Percentiles rank a stretch among this genome's conserved stretches.
phyloP scores from a whole-genome alignment of 75 land plant genomes.

The Pinus tabuliformis region DNA sequence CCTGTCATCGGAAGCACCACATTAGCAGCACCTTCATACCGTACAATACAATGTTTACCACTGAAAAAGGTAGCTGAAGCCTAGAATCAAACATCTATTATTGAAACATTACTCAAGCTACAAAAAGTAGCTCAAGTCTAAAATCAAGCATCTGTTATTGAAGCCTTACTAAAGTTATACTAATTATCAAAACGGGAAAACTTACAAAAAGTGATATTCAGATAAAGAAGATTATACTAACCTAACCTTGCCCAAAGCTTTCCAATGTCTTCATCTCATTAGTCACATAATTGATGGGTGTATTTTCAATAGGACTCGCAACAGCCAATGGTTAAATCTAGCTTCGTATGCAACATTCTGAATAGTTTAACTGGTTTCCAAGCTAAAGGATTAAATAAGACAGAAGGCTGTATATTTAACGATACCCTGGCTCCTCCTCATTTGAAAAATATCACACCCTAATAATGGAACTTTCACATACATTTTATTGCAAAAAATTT shows the following conservation, averaged over 20 bases:
- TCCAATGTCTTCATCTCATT: conserved; percentile 82
- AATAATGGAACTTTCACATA: conserved; percentile 26
- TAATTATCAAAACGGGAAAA: background rate
- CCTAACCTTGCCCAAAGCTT: conserved; percentile 60
- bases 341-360: background rate
- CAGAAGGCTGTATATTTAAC: background rate
- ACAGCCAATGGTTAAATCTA: background rate
- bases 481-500: conserved; percentile 75
- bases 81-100: no score
- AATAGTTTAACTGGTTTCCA: background rate
- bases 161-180: conserved; percentile 10
- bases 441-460: background rate
- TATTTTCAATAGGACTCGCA: conserved; percentile 70
- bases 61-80: conserved; percentile 45
- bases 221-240: background rate
- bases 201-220: background rate
- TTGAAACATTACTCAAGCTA: no score
- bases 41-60: conserved; percentile 53
- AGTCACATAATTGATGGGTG: conserved; percentile 54
- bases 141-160: background rate
- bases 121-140: background rate
- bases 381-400: background rate
- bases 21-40: conserved; percentile 55
- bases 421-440: background rate
- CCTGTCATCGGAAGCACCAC: no score